Evolutionary conservation across 306 rosid species (phyloP), one percentile per base, ranked within the genome.

Genomic region (Fagus crenata): DNA sequence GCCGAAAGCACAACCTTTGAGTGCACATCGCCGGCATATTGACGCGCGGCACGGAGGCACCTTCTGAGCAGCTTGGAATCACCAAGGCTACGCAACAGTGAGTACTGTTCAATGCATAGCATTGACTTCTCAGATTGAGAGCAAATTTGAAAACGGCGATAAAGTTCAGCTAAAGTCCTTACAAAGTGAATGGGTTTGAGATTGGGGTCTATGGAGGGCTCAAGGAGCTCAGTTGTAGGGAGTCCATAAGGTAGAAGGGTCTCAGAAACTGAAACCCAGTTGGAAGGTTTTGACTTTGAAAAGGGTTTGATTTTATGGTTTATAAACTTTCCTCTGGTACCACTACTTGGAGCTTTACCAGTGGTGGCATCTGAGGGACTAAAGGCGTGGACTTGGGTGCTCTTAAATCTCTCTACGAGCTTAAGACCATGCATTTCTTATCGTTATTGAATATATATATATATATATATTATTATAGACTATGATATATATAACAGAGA

Each of bases 1-100:
- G 97, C 91, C 7, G 96, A 89, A 4, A 86, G 80, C 59, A 93
- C 93, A 82, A 90, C 88, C 90, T 90, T 93, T 3, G 92, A 77
- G 56, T 78, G 80, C 32, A 82, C 88, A 81, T 87, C 97, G 37
- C 53, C 88, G 6, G 96, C 90, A 75, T 93, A 79, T 58, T 85
- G 88, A 0, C 89, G 76, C 7, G 96, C 92, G 6, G 84, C 80
- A 13, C 88, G 80, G 65, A 93, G 92, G 61, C 92, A 86, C 35
- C 90, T 86, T 37, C 97, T 78, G 1, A 93, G 91, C 7, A 90
- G 40, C 81, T 93, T 93, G 51, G 88, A 88, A 41, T 93, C 97
- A 2, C 88, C 90, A 32, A 86, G 80, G 67, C 91, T 37, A 6
- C 87, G 84, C 80, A 89, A 74, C 28, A 87, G 82, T 31, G 92